Evolutionary conservation across 345 rosid species (phyloP).

Genomic region (Linum lewisii): DNA sequence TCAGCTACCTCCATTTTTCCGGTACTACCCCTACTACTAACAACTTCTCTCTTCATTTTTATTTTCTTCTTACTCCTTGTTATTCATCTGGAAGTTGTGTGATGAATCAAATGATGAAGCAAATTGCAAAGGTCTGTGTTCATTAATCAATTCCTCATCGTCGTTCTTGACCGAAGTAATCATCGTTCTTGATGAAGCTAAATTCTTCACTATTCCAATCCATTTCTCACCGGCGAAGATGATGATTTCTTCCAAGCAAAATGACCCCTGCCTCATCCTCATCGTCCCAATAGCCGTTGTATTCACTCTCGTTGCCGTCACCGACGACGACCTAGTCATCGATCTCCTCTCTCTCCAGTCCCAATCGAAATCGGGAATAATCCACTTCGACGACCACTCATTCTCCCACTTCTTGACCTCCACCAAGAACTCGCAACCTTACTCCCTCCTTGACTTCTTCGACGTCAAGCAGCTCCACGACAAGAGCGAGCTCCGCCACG

Average conservation of each 20-base stretch:
- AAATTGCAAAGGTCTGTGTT: too few species aligned
- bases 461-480: conserved; percentile 61
- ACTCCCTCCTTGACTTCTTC: conserved; percentile 72
- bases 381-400: conserved; percentile 68
- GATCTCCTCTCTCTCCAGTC: conserved; percentile 67
- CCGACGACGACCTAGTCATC: conserved; percentile 36
- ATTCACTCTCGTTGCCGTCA: conserved; percentile 3
- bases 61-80: too few species aligned
- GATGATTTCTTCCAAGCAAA: conserved; percentile 6
- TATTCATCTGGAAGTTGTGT: too few species aligned
- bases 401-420: conserved; percentile 71
- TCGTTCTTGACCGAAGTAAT: too few species aligned
- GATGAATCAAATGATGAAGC: too few species aligned
- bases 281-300: conserved; percentile 17
- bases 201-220: background rate
- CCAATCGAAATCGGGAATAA: conserved; percentile 47
- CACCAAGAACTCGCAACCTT: conserved; percentile 54
- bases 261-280: conserved; percentile 7
- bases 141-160: too few species aligned
- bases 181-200: too few species aligned
- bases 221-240: conserved; percentile 5
- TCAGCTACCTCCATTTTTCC: too few species aligned
- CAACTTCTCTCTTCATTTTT: too few species aligned
- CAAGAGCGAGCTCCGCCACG: conserved; percentile 60
- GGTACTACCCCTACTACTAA: too few species aligned